These are phyloP conservation scores for Coemansia sp. DNA, from an alignment of 192 early-diverging fungal genomes.

Conservation along the genomic window DNA sequence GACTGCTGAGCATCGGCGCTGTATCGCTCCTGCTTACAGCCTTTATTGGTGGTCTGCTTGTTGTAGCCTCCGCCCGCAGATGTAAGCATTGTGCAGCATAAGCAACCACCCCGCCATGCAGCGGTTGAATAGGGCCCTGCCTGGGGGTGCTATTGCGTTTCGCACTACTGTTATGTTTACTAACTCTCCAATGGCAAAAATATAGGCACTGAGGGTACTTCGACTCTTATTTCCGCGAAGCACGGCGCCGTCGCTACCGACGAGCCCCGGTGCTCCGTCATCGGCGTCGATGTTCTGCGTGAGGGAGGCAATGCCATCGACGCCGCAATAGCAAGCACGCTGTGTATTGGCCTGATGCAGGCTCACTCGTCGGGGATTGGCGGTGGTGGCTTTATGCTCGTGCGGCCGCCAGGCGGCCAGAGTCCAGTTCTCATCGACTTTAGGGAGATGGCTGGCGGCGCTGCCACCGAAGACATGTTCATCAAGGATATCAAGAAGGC, in stretches of 20 bases:
- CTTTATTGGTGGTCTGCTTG: slow-evolving; percentile 32
- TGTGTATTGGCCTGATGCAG: slow-evolving; percentile 90
- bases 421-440: slow-evolving; percentile 79
- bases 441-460: slow-evolving; percentile 80
- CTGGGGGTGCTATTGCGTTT: background rate
- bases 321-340: slow-evolving; percentile 80
- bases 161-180: background rate
- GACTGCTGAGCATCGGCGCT: slow-evolving; percentile 11
- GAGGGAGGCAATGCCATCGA: slow-evolving; percentile 90
- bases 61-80: slow-evolving; percentile 7
- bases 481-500: slow-evolving; percentile 69
- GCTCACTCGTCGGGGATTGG: slow-evolving; percentile 90
- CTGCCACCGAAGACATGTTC: slow-evolving; percentile 81
- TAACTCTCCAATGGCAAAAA: background rate
- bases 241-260: slow-evolving; percentile 74
- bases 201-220: slow-evolving; percentile 25
- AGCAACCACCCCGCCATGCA: background rate
- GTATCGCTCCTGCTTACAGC: slow-evolving; percentile 12
- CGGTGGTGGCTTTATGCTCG: slow-evolving; percentile 93
- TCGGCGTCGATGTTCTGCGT: slow-evolving; percentile 73
- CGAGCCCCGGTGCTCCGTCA: slow-evolving; percentile 67
- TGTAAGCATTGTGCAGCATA: slow-evolving; percentile 17
- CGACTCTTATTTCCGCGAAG: slow-evolving; percentile 42
- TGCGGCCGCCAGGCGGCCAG: slow-evolving; percentile 63
- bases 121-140: background rate